Conservation (phyloP, 2,329 filamentous ascomycete species). For the Exserohilum turcica region DNA sequence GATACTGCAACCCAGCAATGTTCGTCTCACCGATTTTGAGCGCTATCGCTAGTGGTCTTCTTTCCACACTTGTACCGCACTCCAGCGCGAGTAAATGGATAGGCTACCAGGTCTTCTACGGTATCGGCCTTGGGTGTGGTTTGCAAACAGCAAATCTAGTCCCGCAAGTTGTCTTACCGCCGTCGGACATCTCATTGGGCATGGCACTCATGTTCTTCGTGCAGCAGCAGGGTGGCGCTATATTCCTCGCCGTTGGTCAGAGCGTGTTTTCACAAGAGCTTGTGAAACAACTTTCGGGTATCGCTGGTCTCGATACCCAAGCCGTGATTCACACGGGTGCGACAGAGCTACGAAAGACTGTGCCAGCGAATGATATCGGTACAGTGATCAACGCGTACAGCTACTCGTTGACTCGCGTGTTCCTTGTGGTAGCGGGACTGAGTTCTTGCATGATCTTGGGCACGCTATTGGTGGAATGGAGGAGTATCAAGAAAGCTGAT, state of each 20-base stretch:
- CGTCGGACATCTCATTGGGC: constrained; percentile 44
- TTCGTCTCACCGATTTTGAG: not conserved
- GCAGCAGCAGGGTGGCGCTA: constrained; percentile 54
- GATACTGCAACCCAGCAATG: not conserved
- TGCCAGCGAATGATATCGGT: constrained; percentile 57
- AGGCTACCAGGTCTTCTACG: not conserved
- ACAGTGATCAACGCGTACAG: constrained; percentile 68
- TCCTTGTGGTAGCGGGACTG: constrained; percentile 63
- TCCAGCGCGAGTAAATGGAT: not conserved
- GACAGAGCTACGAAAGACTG: constrained; percentile 61
- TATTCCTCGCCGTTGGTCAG: constrained; percentile 54
- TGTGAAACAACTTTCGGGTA: constrained; percentile 23
- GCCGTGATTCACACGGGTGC: constrained; percentile 49
- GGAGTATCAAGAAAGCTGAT: constrained; percentile 53
- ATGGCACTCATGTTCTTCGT: constrained; percentile 49
- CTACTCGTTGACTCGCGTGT: constrained; percentile 60
- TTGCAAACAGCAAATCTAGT: not conserved
- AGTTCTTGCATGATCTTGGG: constrained; percentile 60
- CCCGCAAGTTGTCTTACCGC: not conserved
- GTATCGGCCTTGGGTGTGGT: not conserved
- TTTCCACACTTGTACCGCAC: not conserved
- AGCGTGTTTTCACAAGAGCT: constrained; percentile 41
- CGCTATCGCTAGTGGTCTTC: not conserved
- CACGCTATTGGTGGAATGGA: constrained; percentile 64
- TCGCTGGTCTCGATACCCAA: constrained; percentile 27